These are phyloP conservation scores for Brassica hybrid DNA, from an alignment of 441 rosid genomes.

Conservation along the genomic window DNA sequence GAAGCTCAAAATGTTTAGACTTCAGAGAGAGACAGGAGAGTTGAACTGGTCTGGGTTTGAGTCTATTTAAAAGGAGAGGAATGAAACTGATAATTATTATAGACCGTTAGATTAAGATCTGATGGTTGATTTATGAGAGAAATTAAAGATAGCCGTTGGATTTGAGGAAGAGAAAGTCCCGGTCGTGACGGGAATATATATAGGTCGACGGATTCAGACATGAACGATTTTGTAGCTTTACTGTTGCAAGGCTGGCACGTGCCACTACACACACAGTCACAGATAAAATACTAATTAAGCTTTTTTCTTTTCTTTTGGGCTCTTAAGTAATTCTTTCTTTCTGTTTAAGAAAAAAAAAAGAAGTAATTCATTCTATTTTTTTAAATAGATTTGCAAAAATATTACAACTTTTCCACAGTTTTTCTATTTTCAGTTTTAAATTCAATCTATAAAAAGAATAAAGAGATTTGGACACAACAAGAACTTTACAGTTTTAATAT, in stretches of 20 bases:
- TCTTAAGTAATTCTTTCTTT: background rate
- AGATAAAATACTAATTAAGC: background rate
- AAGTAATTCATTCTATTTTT: background rate
- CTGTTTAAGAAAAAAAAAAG: too few species aligned
- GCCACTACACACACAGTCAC: constrained; percentile 23
- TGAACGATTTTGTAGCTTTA: constrained; percentile 41
- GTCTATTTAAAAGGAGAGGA: constrained; percentile 44
- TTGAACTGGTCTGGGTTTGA: constrained; percentile 27
- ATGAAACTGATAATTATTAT: constrained; percentile 41
- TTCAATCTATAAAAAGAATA: background rate
- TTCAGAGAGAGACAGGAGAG: constrained; percentile 29
- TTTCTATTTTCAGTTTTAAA: background rate
- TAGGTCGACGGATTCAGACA: constrained; percentile 45
- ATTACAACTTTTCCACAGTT: background rate
- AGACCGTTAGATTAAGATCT: constrained; percentile 54
- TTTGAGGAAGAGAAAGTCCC: constrained; percentile 21
- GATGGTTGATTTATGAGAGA: constrained; percentile 31
- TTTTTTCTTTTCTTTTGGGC: background rate
- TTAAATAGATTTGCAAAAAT: constrained; percentile 4
- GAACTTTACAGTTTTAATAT: background rate
- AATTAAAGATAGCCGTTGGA: constrained; percentile 57
- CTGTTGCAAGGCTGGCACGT: constrained; percentile 40
- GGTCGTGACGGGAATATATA: constrained; percentile 42
- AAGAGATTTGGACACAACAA: background rate
- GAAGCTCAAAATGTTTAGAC: constrained; percentile 17